phyloP scores from a whole-genome alignment of 371 early-diverging fungal species.

The Basidiobolus meristosporus region DNA sequence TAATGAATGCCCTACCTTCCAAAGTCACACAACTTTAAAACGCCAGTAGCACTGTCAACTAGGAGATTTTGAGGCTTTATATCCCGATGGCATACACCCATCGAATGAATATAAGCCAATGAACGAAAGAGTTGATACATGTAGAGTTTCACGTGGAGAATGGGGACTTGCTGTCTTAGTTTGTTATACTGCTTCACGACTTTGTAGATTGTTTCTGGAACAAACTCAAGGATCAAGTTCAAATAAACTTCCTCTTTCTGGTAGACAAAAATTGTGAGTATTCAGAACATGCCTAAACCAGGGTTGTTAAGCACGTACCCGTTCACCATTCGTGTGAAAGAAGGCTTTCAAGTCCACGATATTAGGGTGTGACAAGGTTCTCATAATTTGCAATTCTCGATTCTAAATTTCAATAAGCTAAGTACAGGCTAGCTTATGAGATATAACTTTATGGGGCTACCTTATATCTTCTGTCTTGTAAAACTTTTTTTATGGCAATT shows the following conservation, averaged over 20 bases:
- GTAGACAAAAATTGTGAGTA: no score
- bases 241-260: conserved; percentile 82
- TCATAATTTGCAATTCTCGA: conserved; percentile 92
- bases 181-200: conserved; percentile 73
- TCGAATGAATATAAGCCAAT: conserved; percentile 87
- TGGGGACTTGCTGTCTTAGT: conserved; percentile 83
- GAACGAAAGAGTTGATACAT: conserved; percentile 94
- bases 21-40: conserved; percentile 97
- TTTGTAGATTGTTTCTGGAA: conserved; percentile 87
- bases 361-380: conserved; percentile 73
- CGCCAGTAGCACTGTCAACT: conserved; percentile 70
- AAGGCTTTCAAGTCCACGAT: conserved; percentile 67
- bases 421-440: no score
- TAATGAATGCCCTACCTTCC: conserved; percentile 39
- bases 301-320: no score
- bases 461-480: conserved; percentile 93
- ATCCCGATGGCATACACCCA: conserved; percentile 86
- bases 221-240: conserved; percentile 79
- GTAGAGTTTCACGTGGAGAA: conserved; percentile 81
- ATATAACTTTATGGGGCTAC: no score
- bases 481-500: conserved; percentile 90
- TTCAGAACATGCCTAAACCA: no score
- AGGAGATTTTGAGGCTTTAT: conserved; percentile 98
- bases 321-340: conserved; percentile 76
- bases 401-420: no score